Evolutionary conservation across 352 stramenopile species (phyloP).

Genomic region (Aphanomyces astaci): DNA sequence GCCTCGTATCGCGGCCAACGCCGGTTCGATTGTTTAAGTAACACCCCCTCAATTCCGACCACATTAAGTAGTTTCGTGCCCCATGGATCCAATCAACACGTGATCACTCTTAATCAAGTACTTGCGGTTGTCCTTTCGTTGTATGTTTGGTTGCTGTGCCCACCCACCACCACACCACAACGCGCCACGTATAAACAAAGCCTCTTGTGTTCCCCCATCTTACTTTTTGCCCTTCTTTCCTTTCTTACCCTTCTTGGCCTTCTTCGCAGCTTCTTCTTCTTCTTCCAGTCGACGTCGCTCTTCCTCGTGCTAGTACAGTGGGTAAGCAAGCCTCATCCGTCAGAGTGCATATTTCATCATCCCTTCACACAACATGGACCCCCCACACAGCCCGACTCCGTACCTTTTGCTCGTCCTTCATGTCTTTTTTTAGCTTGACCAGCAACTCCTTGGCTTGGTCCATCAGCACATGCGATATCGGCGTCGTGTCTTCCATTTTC

Average conservation of each 20-base stretch:
- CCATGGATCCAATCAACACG: constrained; percentile 11
- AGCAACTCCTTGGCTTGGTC: constrained; percentile 49
- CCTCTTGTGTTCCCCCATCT: not conserved
- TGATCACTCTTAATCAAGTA: constrained; percentile 14
- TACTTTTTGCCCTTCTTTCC: constrained; percentile 29
- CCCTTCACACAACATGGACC: not conserved
- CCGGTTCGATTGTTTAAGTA: constrained; percentile 98
- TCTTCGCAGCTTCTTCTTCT: constrained; percentile 64
- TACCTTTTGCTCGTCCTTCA: constrained; percentile 50
- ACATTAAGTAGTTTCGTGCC: constrained; percentile 3
- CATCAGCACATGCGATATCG: constrained; percentile 41
- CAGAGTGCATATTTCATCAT: no score
- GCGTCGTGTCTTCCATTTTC: constrained; percentile 32
- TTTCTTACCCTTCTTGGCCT: constrained; percentile 74
- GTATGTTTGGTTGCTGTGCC: constrained; percentile 19
- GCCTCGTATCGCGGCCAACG: constrained; percentile 99
- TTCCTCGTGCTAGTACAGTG: constrained; percentile 53
- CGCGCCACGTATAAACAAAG: no score
- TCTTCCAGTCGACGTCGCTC: constrained; percentile 63
- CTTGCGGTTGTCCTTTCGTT: not conserved
- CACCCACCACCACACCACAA: not conserved
- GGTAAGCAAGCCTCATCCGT: no score
- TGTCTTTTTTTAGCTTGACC: constrained; percentile 77
- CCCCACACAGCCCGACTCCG: not conserved
- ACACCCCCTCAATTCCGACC: not conserved